Evolutionary conservation across 75 land plant species (phyloP), one percentile per base, ranked within the genome.

Genomic region (Adiantum capillusveneris): DNA sequence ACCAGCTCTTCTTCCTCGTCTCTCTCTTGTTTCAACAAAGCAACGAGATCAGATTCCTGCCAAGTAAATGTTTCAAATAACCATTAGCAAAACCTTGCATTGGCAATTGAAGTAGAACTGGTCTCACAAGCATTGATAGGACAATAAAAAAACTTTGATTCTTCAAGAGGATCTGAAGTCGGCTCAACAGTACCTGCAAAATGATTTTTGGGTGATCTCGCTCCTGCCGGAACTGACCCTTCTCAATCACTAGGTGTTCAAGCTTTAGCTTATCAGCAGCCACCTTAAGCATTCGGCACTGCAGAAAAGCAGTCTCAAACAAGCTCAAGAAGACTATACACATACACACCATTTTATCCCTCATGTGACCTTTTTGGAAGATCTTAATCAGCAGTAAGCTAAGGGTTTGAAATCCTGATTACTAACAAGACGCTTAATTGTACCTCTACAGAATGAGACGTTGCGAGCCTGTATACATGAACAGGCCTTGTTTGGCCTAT

Each of bases 401-500:
- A n/a, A n/a, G n/a, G n/a, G n/a, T n/a, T n/a, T n/a, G n/a, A n/a
- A n/a, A n/a, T n/a, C n/a, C n/a, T n/a, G n/a, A n/a, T n/a, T n/a
- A n/a, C n/a, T n/a, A n/a, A n/a, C n/a, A n/a, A n/a, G n/a, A n/a
- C n/a, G n/a, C n/a, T n/a, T n/a, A n/a, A n/a, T n/a, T n/a, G n/a
- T n/a, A 34, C 37, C 37, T 34, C 37, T 34, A 34, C 9, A 5
- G 37, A 34, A 34, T 34, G 37, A 34, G 37, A 34, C 9, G 37
- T 34, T 34, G 37, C 37, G 37, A 34, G 37, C 37, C 99, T 82
- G 50, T 90, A 90, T 18, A 95, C 99, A 74, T 90, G 99, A 53
- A 95, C 99, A 77, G 90, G 97, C 46, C 87, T 95, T 80, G 90
- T 95, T 63, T 95, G 99, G 18, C 99, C 99, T 78, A 95, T 90